Evolutionary conservation across 2,329 filamentous ascomycete species (phyloP), one percentile per base, ranked within the genome.

Genomic region (Parastagonospora nodorum): DNA sequence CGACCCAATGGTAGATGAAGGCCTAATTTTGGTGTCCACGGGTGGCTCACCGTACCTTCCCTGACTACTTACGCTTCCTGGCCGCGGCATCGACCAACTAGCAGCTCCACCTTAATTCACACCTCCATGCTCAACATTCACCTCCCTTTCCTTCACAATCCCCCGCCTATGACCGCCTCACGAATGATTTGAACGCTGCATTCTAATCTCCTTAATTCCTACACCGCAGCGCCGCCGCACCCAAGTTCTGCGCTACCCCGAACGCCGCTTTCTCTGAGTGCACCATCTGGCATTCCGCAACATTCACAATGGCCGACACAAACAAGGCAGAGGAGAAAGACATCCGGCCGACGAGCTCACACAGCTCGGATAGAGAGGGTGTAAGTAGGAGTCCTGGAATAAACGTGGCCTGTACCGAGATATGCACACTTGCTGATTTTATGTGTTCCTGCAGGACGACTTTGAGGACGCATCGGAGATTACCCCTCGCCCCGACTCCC

Each of bases 401-500:
- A 39, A 24, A 10, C 15, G 12, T 24, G 7, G 6, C 19, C 37
- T 12, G 10, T 7, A 54, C 46, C 19, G 11, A 8, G 5, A 19
- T 14, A 30, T 45, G 30, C 19, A 45, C 37, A 40, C 37, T 36
- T 43, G 50, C 61, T 66, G 44, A 64, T 45, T 24, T 10, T 19
- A 15, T 45, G 48, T 50, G 52, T 37, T 45, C 45, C 45, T 45
- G 44, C 69, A 90, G 87, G 88, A 92, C 65, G 84, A 83, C 12
- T 96, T 95, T 67, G 90, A 96, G 76, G 91, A 96, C 79, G 91
- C 84, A 61, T 78, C 84, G 62, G 88, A 90, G 73, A 83, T 80
- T 52, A 73, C 66, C 49, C 66, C 71, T 55, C 69, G 67, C 47
- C 71, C 71, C 42, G 60, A 65, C 66, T 79, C 73, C 57, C 71